Evolutionary conservation across 1,284 basidiomycete species (phyloP), one percentile per base, ranked within the genome.

Genomic region (Naganishia albida): DNA sequence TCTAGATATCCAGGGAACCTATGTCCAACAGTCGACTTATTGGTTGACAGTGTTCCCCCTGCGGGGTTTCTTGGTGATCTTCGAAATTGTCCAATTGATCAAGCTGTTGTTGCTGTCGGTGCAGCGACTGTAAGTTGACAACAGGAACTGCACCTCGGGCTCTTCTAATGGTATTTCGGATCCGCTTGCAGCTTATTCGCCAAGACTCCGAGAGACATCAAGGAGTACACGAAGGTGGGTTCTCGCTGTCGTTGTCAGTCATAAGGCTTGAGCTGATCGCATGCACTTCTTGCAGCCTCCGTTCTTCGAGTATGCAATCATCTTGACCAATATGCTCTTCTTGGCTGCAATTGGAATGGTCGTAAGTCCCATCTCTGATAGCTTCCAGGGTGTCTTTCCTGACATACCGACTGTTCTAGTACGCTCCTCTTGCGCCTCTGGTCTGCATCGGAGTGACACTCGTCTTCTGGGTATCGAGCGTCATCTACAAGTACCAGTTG

Each of bases 41-140:
- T 97, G 94, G 94, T 81, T 97, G 56, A 95, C 93, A 7, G 95
- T 88, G 81, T 91, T 95, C 82, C 93, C 93, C 3, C 83, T 98
- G 40, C 90, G 94, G 73, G 94, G 93, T 34, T 96, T 96, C 83
- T 83, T 97, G 51, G 88, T 88, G 26, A 81, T 98, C 65, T 98
- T 98, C 74, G 96, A 99, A 76, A 83, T 99, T 48, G 94, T 95
- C 6, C 96, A 99, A 78, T 86, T 98, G 63, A 79, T 97, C 79
- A 95, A 96, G 74, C 83, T 99, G 39, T 74, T 93, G 15, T 86
- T 89, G 81, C 85, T 93, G 23, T 93, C 88, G 40, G 82, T 97
- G 79, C 90, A 90, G 79, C 93, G 90, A 2, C 81, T 84, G 83
- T 85, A 71, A 65, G 82, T 72, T 18, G 10, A 4, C 12, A 7